A percentile compares a stretch with the other conserved stretches of the same genome.
Evolutionary conservation across 2,329 filamentous ascomycete species (phyloP).

Genomic region (Pseudogymnoascus sp.): DNA sequence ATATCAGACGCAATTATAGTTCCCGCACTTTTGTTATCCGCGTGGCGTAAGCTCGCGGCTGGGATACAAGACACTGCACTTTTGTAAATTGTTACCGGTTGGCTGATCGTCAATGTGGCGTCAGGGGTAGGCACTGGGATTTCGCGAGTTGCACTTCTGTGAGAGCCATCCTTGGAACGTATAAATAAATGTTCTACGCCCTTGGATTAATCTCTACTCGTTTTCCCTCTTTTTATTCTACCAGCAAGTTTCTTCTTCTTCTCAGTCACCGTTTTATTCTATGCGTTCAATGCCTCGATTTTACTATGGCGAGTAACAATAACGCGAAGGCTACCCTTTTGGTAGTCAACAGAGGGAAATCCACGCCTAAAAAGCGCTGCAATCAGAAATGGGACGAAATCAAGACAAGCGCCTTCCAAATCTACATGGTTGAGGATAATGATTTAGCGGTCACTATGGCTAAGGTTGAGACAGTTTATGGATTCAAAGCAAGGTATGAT

Average conservation of each 20-base stretch:
- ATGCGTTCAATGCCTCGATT: not conserved
- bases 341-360: not conserved
- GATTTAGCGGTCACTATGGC: not conserved
- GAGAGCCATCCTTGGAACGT: not conserved
- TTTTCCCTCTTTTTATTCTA: not conserved
- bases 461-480: not conserved
- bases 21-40: no score
- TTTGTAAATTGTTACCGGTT: no score
- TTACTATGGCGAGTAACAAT: not conserved
- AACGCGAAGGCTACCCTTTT: not conserved
- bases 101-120: no score
- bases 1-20: not conserved
- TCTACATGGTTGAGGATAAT: not conserved
- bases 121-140: not conserved
- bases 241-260: not conserved
- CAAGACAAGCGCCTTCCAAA: not conserved
- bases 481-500: not conserved
- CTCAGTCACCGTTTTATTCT: not conserved
- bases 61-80: no score
- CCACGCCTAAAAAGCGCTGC: not conserved
- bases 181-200: not conserved
- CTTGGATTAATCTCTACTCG: not conserved
- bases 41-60: no score
- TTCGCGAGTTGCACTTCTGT: not conserved
- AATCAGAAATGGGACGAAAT: not conserved